phyloP scores from a whole-genome alignment of 2,329 filamentous ascomycete species.

The Fusarium sp. region DNA sequence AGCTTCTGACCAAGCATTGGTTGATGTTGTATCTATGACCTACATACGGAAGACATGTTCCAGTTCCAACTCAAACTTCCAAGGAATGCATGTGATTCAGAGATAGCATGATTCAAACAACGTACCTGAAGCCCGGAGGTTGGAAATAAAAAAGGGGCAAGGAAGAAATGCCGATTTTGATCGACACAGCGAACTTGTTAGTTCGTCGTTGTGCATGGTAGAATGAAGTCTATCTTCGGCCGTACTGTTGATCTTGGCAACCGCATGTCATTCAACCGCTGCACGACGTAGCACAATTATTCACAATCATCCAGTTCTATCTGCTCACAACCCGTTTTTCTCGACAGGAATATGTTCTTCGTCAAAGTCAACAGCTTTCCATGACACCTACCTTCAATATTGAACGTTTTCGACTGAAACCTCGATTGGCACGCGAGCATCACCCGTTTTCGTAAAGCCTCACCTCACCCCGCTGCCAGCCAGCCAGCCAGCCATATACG shows the following conservation, averaged over 20 bases:
- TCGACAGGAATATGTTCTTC: background rate
- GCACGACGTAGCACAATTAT: slow-evolving; percentile 21
- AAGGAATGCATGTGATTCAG: slow-evolving; percentile 31
- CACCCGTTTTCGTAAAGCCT: slow-evolving; percentile 17
- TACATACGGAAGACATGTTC: background rate
- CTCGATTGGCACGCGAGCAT: slow-evolving; percentile 35
- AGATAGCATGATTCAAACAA: slow-evolving; percentile 24
- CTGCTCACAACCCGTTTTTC: background rate
- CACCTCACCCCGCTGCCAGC: background rate
- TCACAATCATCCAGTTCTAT: slow-evolving; percentile 5
- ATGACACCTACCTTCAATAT: background rate
- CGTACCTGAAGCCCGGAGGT: background rate
- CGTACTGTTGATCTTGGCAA: slow-evolving; percentile 28
- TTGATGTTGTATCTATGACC: background rate
- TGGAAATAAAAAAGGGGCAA: slow-evolving; percentile 31
- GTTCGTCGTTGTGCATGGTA: slow-evolving; percentile 24
- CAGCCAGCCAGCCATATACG: background rate
- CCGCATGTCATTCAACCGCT: slow-evolving; percentile 20
- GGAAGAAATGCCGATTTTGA: slow-evolving; percentile 35
- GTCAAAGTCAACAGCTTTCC: background rate
- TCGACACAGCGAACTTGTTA: slow-evolving; percentile 34
- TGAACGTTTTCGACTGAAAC: slow-evolving; percentile 5
- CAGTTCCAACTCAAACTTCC: background rate
- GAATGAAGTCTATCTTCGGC: slow-evolving; percentile 33
- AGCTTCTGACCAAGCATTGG: background rate